These are phyloP conservation scores for Pythium pectinolyticum DNA, from an alignment of 352 stramenopile species.

Conservation along the genomic window DNA sequence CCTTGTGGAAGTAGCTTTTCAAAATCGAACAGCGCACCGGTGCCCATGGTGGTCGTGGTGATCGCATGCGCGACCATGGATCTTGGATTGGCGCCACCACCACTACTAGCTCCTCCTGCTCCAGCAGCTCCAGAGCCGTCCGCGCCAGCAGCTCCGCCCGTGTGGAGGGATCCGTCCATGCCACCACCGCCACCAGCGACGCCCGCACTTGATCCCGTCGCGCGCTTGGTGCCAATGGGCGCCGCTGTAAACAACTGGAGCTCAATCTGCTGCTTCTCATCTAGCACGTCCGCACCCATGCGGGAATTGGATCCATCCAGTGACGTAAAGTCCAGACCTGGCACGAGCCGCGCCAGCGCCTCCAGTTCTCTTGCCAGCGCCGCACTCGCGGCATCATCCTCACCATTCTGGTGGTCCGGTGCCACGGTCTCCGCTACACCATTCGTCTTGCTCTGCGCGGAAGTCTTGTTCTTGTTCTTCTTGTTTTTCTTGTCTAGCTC, in stretches of 20 bases:
- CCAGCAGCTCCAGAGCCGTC: no score
- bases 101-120: not conserved
- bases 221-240: slow-evolving; percentile 78
- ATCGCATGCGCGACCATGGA: no score
- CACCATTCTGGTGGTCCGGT: no score
- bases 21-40: slow-evolving; percentile 54
- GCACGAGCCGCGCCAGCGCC: slow-evolving; percentile 19
- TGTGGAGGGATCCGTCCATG: no score
- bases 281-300: slow-evolving; percentile 53
- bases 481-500: slow-evolving; percentile 20
- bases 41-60: no score
- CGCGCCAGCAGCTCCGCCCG: no score
- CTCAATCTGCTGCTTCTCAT: slow-evolving; percentile 89
- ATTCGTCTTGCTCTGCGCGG: slow-evolving; percentile 34
- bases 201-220: slow-evolving; percentile 13
- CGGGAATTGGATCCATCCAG: slow-evolving; percentile 54
- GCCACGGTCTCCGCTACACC: slow-evolving; percentile 20
- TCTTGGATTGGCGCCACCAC: no score
- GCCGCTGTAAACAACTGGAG: slow-evolving; percentile 83
- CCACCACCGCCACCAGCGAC: not conserved
- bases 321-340: slow-evolving; percentile 48
- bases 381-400: slow-evolving; percentile 16
- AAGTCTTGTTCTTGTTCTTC: slow-evolving; percentile 50
- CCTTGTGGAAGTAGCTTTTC: slow-evolving; percentile 63
- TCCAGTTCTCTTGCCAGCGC: slow-evolving; percentile 20